Evolutionary conservation across 768 basidiomycete species (phyloP), one percentile per base, ranked within the genome.

Genomic region (Holtermanniella nyarrowii): DNA sequence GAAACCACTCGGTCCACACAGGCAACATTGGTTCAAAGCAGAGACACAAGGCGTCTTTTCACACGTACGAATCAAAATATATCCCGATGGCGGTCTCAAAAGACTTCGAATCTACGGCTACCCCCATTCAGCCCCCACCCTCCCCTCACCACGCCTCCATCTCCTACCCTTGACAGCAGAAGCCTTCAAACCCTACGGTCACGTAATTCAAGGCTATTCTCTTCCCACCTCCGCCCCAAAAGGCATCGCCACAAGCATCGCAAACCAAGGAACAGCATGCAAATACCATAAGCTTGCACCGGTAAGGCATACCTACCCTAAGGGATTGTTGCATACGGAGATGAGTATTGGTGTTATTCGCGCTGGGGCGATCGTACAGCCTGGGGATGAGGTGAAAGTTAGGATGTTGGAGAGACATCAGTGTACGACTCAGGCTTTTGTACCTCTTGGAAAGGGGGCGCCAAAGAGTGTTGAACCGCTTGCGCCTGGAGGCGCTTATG

Each of bases 1-100:
- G 52, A 84, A 80, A 18, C 86, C 85, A 62, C 78, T 93, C 37
- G 88, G 89, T 5, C 86, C 95, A 2, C 84, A 96, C 74, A 76
- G 83, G 58, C 84, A 86, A 68, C 91, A 96, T 67, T 85, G 78
- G 70, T 89, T 95, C 75, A 84, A 86, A 64, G 76, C 93, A 53
- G 81, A 84, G 60, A 77, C 80, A 16, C 72, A 55, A 14, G 18
- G 76, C 45, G 67, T 75, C 18, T 91, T 81, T 69, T 89, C 82
- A 13, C 93, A 99, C 70, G 79, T 96, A 52, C 81, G 82, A 60
- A 73, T 95, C 53, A 88, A 85, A 18, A 93, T 95, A 61, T 80
- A 85, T 68, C 95, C 95, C 1, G 93, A 99, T 63, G 95, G 95
- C 41, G 95, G 95, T 22, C 74, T 96, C 66, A 97, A 97, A 74